Evolutionary conservation across 139 green algal species (phyloP), one percentile per base, ranked within the genome.

Genomic region (Deuterostichococcus epilithicus): DNA sequence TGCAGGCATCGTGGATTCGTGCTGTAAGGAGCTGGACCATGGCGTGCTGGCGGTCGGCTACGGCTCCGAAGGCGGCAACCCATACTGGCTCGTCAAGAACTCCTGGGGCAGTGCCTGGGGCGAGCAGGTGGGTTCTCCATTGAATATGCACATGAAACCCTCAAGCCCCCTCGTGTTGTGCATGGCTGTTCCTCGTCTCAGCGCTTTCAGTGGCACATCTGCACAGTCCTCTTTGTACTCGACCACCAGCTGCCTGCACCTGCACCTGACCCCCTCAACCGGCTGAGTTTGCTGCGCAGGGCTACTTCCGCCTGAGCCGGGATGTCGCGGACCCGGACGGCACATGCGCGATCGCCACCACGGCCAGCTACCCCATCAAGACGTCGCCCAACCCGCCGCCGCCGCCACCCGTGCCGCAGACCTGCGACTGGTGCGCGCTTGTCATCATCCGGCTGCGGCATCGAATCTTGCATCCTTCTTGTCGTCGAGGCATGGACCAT

Each of bases 31-130:
- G 38, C 88, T 98, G 18, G 92, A 98, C 84, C 94, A 98, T 80
- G 94, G 94, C 26, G 94, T 98, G 42, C 90, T 98, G 65, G 91
- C 86, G 30, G 94, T 91, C 26, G 86, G 89, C 18, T 91, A 90
- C 44, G 87, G 81, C 44, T 34, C 70, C 6, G 59, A 77, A 18
- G 36, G 18, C 52, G 69, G 42, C 59, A 72, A 81, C 63, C 70
- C 75, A 26, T 93, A 88, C 85, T 94, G 88, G 89, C 90, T 95
- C 30, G 84, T 98, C 3, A 98, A 98, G 88, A 99, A 99, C 90
- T 89, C 80, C 38, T 98, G 95, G 95, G 91, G 95, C 5, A 42
- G 5, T 39, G 35, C 4, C 26, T 74, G 38, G 60, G 67, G 76
- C 23, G 69, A 82, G 35, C n/a, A 66, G 52, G 52, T 63, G 52